A percentile compares a stretch with the other conserved stretches of the same genome.
These are phyloP conservation scores for Endocarpon pusillum DNA, from an alignment of 495 filamentous ascomycete genomes.

Conservation along the genomic window DNA sequence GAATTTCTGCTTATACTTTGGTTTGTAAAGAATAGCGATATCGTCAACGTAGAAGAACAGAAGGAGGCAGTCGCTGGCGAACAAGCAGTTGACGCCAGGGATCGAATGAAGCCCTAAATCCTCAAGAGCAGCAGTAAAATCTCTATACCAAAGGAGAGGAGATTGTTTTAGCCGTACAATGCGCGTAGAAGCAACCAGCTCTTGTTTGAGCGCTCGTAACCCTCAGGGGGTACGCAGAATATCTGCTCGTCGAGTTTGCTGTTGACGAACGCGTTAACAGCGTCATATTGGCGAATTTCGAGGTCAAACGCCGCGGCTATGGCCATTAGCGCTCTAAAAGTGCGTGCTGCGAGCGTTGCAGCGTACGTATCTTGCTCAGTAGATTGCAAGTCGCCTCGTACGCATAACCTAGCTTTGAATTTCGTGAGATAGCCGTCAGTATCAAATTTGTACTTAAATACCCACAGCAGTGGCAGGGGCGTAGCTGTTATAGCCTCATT, in stretches of 20 bases:
- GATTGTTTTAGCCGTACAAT: slow-evolving; percentile 5
- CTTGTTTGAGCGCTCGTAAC: background rate
- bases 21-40: background rate
- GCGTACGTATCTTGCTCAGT: slow-evolving; percentile 8
- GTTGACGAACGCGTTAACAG: slow-evolving; percentile 1
- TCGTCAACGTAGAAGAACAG: slow-evolving; percentile 1
- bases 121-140: slow-evolving; percentile 1
- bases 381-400: too few species aligned
- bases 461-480: too few species aligned
- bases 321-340: slow-evolving; percentile 11
- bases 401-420: too few species aligned
- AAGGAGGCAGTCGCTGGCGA: background rate
- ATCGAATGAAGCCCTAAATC: background rate
- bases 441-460: too few species aligned
- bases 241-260: background rate
- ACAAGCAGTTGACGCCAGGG: slow-evolving; percentile 2
- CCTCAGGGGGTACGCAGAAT: slow-evolving; percentile 1
- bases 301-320: too few species aligned
- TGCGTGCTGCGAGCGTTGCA: slow-evolving; percentile 11
- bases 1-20: too few species aligned
- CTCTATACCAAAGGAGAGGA: slow-evolving; percentile 3
- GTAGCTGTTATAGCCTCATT: too few species aligned
- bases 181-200: slow-evolving; percentile 1
- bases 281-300: slow-evolving; percentile 15
- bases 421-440: too few species aligned